Evolutionary conservation across 2,329 filamentous ascomycete genomes (phyloP).

Genomic region (Madurella fahalii): DNA sequence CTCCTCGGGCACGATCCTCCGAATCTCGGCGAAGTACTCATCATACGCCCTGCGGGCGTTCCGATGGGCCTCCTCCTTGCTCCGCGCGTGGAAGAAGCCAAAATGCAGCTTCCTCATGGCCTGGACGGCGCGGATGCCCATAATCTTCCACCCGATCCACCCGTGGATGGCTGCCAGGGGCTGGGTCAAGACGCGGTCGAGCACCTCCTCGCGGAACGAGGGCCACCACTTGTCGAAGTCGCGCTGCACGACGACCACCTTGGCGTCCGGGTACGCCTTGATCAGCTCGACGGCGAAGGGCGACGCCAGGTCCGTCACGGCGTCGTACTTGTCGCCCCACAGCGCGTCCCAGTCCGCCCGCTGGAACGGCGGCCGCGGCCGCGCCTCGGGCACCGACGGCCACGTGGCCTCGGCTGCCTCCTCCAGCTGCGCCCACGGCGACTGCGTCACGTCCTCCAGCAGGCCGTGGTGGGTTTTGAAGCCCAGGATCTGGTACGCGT

Average conservation of each 20-base stretch:
- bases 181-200: conserved; percentile 21
- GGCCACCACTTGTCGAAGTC: conserved; percentile 20
- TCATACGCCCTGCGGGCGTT: conserved; percentile 11
- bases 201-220: conserved; percentile 12
- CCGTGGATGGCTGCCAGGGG: background rate
- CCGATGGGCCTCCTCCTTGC: background rate
- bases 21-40: conserved; percentile 19
- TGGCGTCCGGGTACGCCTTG: conserved; percentile 21
- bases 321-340: conserved; percentile 17
- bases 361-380: background rate
- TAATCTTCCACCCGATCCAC: conserved; percentile 1
- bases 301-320: conserved; percentile 19
- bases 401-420: conserved; percentile 17
- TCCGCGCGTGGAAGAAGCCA: conserved; percentile 5
- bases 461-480: conserved; percentile 18
- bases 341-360: conserved; percentile 18
- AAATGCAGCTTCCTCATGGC: conserved; percentile 5
- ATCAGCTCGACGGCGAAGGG: conserved; percentile 18
- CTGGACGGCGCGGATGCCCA: background rate
- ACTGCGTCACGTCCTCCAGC: background rate
- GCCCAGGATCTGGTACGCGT: conserved; percentile 12
- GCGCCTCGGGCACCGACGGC: conserved; percentile 5
- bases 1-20: conserved; percentile 12
- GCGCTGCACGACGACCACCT: conserved; percentile 19
- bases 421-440: conserved; percentile 13